Evolutionary conservation across 1,284 basidiomycete species (phyloP).

Genomic region (Puccinia coronata): DNA sequence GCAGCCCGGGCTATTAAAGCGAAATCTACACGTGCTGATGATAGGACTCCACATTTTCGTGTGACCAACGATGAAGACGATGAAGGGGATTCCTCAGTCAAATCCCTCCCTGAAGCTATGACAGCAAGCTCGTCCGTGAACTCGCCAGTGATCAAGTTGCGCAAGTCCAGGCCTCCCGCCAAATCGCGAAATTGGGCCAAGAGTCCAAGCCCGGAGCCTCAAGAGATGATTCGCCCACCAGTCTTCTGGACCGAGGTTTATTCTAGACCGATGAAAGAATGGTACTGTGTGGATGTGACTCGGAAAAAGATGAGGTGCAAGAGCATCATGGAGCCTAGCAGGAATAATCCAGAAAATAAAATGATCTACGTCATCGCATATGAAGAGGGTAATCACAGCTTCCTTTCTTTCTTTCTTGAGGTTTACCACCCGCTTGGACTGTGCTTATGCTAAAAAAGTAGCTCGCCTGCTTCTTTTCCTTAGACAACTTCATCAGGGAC

Average conservation of each 20-base stretch:
- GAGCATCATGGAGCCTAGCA: constrained; percentile 73
- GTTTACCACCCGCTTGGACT: background rate
- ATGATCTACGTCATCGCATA: constrained; percentile 91
- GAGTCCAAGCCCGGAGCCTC: constrained; percentile 42
- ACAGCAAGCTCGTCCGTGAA: background rate
- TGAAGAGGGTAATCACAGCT: constrained; percentile 66
- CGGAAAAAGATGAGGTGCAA: constrained; percentile 73
- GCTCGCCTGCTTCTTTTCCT: background rate
- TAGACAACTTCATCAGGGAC: constrained; percentile 43
- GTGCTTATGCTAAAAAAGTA: too few species aligned
- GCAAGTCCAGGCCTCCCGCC: constrained; percentile 32
- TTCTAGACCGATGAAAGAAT: constrained; percentile 83
- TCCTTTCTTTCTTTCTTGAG: background rate
- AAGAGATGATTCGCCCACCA: constrained; percentile 66
- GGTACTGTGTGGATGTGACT: constrained; percentile 90
- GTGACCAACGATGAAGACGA: background rate
- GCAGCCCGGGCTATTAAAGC: constrained; percentile 23
- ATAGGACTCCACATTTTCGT: background rate
- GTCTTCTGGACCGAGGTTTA: constrained; percentile 98
- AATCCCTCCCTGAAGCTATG: background rate
- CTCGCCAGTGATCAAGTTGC: constrained; percentile 37
- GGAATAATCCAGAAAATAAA: constrained; percentile 68
- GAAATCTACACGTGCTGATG: constrained; percentile 8
- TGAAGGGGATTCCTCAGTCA: background rate
- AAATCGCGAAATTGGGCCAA: constrained; percentile 45